Conservation (phyloP, 1,139 yeast genomes). For the Geotrichum restrictum region DNA sequence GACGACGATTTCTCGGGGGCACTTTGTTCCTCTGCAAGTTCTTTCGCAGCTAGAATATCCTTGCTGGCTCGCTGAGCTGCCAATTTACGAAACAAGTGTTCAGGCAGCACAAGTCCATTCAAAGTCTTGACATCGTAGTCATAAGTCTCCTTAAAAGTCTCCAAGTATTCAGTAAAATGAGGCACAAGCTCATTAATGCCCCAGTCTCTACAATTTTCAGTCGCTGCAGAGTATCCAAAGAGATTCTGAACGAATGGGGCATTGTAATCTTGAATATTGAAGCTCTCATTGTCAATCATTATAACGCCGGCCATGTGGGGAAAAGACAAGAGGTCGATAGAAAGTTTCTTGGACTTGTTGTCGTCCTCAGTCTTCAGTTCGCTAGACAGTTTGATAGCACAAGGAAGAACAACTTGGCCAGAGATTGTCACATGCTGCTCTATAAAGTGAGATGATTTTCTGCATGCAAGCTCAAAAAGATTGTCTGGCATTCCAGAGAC, state of each 20-base stretch:
- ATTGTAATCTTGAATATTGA: slow-evolving; percentile 61
- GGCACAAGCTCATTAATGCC: slow-evolving; percentile 63
- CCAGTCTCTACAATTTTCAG: slow-evolving; percentile 44
- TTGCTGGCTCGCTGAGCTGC: slow-evolving; percentile 32
- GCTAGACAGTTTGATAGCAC: slow-evolving; percentile 7
- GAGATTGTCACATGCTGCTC: slow-evolving; percentile 22
- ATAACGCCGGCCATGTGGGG: slow-evolving; percentile 88
- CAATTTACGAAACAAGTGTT: slow-evolving; percentile 75
- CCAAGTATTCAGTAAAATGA: slow-evolving; percentile 53
- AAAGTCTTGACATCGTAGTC: slow-evolving; percentile 26
- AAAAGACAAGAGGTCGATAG: slow-evolving; percentile 41
- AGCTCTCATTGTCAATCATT: slow-evolving; percentile 53
- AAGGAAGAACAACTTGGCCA: slow-evolving; percentile 20
- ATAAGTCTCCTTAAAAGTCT: slow-evolving; percentile 43
- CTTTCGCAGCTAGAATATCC: neutral
- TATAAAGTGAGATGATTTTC: neutral
- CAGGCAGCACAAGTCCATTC: slow-evolving; percentile 70
- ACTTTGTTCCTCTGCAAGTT: neutral
- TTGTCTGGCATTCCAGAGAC: slow-evolving; percentile 22
- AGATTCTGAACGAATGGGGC: slow-evolving; percentile 72
- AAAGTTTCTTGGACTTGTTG: slow-evolving; percentile 2
- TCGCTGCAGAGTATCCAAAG: slow-evolving; percentile 57
- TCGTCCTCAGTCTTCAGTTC: neutral
- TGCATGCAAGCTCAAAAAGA: slow-evolving; percentile 11
- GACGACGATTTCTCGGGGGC: slow-evolving; percentile 4